Base-by-base conservation (phyloP, 306 rosid genomes). In the Cercis canadensis region DNA sequence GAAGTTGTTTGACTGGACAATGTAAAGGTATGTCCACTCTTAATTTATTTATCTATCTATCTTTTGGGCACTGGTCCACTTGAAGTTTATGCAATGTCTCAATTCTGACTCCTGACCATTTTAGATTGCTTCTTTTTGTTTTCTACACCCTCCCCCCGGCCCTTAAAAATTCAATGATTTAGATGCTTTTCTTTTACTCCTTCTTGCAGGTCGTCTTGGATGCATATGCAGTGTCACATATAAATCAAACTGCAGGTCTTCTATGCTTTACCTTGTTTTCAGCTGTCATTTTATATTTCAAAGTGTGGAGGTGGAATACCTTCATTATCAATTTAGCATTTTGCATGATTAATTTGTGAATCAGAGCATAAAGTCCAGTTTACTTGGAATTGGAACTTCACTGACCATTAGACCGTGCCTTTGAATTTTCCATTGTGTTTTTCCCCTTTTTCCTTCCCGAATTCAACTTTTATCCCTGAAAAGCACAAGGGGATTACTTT, bases 211-310 rank as follows among this genome's bases (percentile, higher is more conserved):
- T 78, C 87, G 44, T 59, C 88, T 80, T 78, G 99, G 96, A 71
- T 94, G 96, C 76, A 82, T 94, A 86, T 94, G 99, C 86, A 88
- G 86, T 72, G 87, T 88, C 55, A 82, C 85, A 13, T 68, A 83
- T 53, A 86, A 89, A 56, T 84, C 99, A 16, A 70, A 66, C 51
- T 94, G 99, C 99, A 91, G 97, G 99, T 94, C 62, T 69, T 77
- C 68, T 31, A 54, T 64, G 46, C 62, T 57, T 50, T 66, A 51
- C 68, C 51, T n/a, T 69, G 36, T 59, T 55, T 36, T 73, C 67
- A 43, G 62, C 34, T 71, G 18, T 74, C 41, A 58, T 50, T 12
- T 65, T 73, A 52, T 19, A 6, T 53, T 29, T 17, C 15, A 24
- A 18, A 52, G 37, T 69, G 62, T 62, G 43, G 57, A 63, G 24